A percentile compares a stretch with the other conserved stretches of the same genome.
phyloP scores from a whole-genome alignment of 805 yeast species.

The Ogataea pilisensis region DNA sequence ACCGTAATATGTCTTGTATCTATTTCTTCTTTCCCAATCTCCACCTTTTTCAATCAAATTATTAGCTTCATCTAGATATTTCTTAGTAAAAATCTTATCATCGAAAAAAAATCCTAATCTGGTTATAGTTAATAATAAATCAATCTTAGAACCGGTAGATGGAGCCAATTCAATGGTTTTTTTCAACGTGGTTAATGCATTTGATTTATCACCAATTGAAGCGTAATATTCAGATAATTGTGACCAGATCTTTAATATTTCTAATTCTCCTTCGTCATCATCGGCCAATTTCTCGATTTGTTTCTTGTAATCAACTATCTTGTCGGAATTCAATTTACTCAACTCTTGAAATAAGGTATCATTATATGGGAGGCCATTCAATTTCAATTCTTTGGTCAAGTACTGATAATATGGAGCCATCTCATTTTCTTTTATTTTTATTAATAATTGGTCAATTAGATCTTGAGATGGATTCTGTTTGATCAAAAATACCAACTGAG shows the following conservation, averaged over 20 bases:
- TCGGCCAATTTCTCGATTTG: conserved; percentile 51
- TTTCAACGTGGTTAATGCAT: conserved; percentile 62
- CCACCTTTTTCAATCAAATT: conserved; percentile 90
- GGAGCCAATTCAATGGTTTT: conserved; percentile 78
- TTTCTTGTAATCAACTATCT: conserved; percentile 49
- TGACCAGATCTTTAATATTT: conserved; percentile 69
- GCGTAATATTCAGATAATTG: conserved; percentile 87
- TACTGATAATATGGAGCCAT: conserved; percentile 83
- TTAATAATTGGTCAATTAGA: conserved; percentile 44
- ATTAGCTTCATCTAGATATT: conserved; percentile 70
- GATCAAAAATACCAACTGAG: conserved; percentile 75
- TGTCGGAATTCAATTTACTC: conserved; percentile 47
- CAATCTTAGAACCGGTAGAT: conserved; percentile 87
- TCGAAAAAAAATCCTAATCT: conserved; percentile 88
- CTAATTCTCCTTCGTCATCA: conserved; percentile 84
- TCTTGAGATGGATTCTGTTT: conserved; percentile 26
- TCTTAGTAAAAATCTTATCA: conserved; percentile 65
- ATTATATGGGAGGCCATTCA: conserved; percentile 52
- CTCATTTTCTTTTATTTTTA: conserved; percentile 52
- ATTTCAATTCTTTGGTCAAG: conserved; percentile 44
- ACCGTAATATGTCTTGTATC: conserved; percentile 89
- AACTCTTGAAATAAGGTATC: conserved; percentile 50
- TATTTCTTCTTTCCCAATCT: conserved; percentile 97
- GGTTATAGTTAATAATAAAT: conserved; percentile 72
- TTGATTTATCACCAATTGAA: conserved; percentile 71